Percentiles rank a stretch among this genome's conserved stretches.
phyloP scores from a whole-genome alignment of 116 monocot genomes.

The Trichopus zeylanicus region DNA sequence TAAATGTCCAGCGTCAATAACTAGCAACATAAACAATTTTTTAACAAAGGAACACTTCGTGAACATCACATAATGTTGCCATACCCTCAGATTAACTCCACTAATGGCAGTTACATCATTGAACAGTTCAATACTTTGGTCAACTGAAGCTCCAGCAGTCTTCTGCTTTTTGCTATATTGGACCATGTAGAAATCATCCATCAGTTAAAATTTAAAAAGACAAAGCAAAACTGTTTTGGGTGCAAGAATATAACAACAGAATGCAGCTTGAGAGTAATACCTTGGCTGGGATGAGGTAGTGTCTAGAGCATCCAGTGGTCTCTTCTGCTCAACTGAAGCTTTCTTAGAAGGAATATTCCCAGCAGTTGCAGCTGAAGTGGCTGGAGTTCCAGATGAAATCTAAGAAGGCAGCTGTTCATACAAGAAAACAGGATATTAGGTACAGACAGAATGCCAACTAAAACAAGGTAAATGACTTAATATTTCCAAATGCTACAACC shows the following conservation, averaged over 20 bases:
- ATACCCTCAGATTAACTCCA: slow-evolving; percentile 86
- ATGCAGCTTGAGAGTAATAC: slow-evolving; percentile 16
- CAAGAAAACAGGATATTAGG: background rate
- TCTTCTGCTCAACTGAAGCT: slow-evolving; percentile 62
- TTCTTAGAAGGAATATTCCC: slow-evolving; percentile 53
- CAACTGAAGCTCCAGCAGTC: slow-evolving; percentile 42
- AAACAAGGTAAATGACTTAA: background rate
- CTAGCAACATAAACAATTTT: too few relatives aligned
- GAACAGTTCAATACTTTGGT: slow-evolving; percentile 80
- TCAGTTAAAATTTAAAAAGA: background rate
- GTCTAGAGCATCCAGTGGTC: slow-evolving; percentile 46
- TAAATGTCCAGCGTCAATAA: too few relatives aligned
- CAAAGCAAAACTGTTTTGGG: background rate
- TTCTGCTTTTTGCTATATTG: slow-evolving; percentile 74
- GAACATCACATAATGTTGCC: background rate
- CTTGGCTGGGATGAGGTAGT: slow-evolving; percentile 41
- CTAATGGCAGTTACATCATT: slow-evolving; percentile 96
- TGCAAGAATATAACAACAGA: background rate
- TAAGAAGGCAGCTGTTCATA: slow-evolving; percentile 18
- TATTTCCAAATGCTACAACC: background rate
- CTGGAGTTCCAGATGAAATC: slow-evolving; percentile 22
- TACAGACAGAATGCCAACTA: background rate
- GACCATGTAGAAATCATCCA: background rate
- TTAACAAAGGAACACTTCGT: background rate
- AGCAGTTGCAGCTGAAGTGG: slow-evolving; percentile 17